Evolutionary conservation across 2,329 filamentous ascomycete genomes (phyloP), one percentile per base, ranked within the genome.

Genomic region (Arthrobotrys sphaeroides): DNA sequence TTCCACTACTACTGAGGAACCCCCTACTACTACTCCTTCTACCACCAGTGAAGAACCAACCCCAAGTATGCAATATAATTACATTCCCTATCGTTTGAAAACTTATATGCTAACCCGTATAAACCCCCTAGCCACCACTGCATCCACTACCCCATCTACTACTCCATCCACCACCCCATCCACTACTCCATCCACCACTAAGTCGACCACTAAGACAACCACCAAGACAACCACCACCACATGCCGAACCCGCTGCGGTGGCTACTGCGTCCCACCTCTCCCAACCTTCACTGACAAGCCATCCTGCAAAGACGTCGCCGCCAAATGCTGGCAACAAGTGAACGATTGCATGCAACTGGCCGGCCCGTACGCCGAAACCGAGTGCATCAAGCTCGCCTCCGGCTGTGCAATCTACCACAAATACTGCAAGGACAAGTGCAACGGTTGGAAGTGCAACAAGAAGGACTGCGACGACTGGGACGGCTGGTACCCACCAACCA

Each of bases 271-370:
- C n/a, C 72, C 72, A 22, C 64, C 72, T 33, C 53, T 75, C 20
- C 72, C 72, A 33, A 75, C 72, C 24, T 69, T 75, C 49, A 75
- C 72, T 13, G 64, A 75, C 24, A 69, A 31, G 22, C 64, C 72
- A 31, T 64, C 64, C 16, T 75, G 72, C 64, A 59, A 69, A 10
- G 18, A 51, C 5, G 26, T 59, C 26, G 64, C 64, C 7, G 45
- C 47, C 12, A 64, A 64, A 9, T 75, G 72, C 26, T 69, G 72
- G 72, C 13, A 31, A 13, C 72, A 75, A 16, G 47, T 75, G 3
- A 49, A 75, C n/a, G 72, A 75, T 0, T 75, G 72, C 13, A 55
- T 59, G 5, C 12, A 28, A 5, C 45, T 47, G 43, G 43, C 53
- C 24, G 53, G 60, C 13, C 5, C 28, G 45, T 24, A 24, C 9